Evolutionary conservation across 179 eudicot species (phyloP).

Genomic region (Monotropa hypopitys): DNA sequence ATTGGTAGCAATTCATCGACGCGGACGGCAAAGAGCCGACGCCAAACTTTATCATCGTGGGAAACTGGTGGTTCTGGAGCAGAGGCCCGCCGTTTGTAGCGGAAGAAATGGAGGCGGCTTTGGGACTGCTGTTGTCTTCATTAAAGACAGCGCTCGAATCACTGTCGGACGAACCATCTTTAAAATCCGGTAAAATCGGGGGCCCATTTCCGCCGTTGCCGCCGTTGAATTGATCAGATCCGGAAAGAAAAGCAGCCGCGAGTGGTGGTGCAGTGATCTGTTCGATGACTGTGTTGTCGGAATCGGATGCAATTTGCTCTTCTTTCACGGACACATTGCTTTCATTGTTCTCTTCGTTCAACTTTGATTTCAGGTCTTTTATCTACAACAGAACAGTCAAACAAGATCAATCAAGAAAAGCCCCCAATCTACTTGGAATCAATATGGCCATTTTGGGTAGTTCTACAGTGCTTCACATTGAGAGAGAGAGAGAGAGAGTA

Average conservation of each 20-base stretch:
- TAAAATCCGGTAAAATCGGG: neutral
- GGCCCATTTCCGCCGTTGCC: neutral
- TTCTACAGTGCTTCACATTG: too few species aligned
- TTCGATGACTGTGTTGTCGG: constrained; percentile 14
- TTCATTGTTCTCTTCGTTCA: constrained; percentile 22
- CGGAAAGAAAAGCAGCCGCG: neutral
- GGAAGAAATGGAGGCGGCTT: constrained; percentile 5
- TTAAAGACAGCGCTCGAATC: constrained; percentile 41
- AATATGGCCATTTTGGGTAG: too few species aligned
- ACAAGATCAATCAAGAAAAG: neutral
- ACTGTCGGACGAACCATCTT: constrained; percentile 29
- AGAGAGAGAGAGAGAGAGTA: neutral
- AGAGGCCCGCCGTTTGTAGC: neutral
- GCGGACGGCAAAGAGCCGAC: constrained; percentile 8
- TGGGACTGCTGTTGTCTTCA: constrained; percentile 16
- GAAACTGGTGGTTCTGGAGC: neutral
- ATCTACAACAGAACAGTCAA: constrained; percentile 29
- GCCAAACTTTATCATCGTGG: neutral
- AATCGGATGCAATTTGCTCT: constrained; percentile 15
- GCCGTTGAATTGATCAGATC: constrained; percentile 1
- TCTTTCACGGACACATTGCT: constrained; percentile 15
- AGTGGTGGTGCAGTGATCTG: neutral
- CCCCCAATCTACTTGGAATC: too few species aligned
- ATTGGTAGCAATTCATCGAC: constrained; percentile 15
- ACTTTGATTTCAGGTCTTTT: constrained; percentile 35